Evolutionary conservation across 2,329 filamentous ascomycete genomes (phyloP).

Genomic region (Lomentospora prolificans): DNA sequence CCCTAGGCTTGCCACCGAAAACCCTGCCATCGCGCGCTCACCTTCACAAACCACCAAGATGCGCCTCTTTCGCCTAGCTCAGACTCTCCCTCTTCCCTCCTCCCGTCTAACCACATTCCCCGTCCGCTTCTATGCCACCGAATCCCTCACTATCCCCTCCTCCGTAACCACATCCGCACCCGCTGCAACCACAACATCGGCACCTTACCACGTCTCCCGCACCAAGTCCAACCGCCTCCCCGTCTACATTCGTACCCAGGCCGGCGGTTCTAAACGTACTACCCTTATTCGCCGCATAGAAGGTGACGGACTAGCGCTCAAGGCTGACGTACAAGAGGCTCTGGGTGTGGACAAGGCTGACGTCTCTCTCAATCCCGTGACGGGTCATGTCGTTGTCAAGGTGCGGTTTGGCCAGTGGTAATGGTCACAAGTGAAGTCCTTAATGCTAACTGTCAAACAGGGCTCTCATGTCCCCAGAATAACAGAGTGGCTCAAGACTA

Average conservation of each 20-base stretch:
- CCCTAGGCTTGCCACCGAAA: too few relatives aligned
- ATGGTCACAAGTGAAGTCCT: neutral
- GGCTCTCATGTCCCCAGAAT: conserved; percentile 7
- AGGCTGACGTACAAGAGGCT: conserved; percentile 42
- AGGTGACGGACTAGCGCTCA: conserved; percentile 57
- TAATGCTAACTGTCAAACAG: neutral
- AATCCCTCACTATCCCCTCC: conserved; percentile 11
- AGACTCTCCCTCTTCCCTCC: conserved; percentile 9
- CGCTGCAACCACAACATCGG: conserved; percentile 35
- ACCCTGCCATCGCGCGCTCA: neutral
- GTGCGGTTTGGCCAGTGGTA: conserved; percentile 29
- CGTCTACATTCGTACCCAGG: conserved; percentile 65
- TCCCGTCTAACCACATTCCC: conserved; percentile 4
- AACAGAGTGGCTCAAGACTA: conserved; percentile 21
- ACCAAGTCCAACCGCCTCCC: conserved; percentile 62
- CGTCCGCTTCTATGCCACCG: conserved; percentile 11
- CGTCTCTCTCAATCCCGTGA: conserved; percentile 48
- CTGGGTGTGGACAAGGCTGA: conserved; percentile 47
- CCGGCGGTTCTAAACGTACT: conserved; percentile 64
- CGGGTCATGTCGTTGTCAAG: conserved; percentile 66
- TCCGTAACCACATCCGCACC: conserved; percentile 13
- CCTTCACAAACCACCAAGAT: neutral
- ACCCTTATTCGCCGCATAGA: conserved; percentile 72
- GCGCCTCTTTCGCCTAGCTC: conserved; percentile 6
- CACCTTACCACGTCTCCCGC: conserved; percentile 61